Evolutionary conservation across 2,329 filamentous ascomycete genomes (phyloP).

Genomic region (Harringtonia aguacate): DNA sequence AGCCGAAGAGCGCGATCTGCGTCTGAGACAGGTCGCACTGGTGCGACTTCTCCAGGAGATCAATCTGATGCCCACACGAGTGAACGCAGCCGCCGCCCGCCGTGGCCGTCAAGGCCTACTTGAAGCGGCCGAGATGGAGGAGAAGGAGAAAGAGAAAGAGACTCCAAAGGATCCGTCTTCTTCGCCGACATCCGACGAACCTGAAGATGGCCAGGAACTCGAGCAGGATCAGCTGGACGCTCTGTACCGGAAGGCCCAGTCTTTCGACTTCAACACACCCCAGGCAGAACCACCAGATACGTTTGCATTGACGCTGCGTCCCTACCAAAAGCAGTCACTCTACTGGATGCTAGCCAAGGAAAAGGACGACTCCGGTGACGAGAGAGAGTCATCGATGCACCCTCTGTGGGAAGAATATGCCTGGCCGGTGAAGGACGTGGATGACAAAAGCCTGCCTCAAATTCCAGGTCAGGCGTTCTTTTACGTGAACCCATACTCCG

Average conservation of each 20-base stretch:
- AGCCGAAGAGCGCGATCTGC: constrained; percentile 69
- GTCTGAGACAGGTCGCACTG: constrained; percentile 75
- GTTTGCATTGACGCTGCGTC: constrained; percentile 74
- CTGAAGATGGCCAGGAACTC: constrained; percentile 79
- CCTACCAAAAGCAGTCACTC: constrained; percentile 90
- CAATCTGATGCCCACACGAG: constrained; percentile 63
- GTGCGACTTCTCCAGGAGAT: constrained; percentile 87
- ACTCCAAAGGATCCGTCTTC: not conserved
- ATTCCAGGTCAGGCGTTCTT: constrained; percentile 62
- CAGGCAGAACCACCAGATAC: constrained; percentile 72
- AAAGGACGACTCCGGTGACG: constrained; percentile 49
- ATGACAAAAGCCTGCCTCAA: constrained; percentile 62
- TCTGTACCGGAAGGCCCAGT: constrained; percentile 90
- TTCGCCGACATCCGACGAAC: constrained; percentile 49
- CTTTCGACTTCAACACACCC: constrained; percentile 89
- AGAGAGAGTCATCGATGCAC: constrained; percentile 69
- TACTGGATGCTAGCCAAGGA: constrained; percentile 97
- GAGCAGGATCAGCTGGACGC: constrained; percentile 93
- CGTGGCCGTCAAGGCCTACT: constrained; percentile 77
- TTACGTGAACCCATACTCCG: constrained; percentile 95
- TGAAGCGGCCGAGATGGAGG: constrained; percentile 77
- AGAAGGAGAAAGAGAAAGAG: constrained; percentile 54
- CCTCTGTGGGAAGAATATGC: constrained; percentile 93
- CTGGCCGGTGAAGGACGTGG: constrained; percentile 81
- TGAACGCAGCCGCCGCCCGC: constrained; percentile 64